Conservation (phyloP, 805 yeast species). For the Kuraishia molischiana region DNA sequence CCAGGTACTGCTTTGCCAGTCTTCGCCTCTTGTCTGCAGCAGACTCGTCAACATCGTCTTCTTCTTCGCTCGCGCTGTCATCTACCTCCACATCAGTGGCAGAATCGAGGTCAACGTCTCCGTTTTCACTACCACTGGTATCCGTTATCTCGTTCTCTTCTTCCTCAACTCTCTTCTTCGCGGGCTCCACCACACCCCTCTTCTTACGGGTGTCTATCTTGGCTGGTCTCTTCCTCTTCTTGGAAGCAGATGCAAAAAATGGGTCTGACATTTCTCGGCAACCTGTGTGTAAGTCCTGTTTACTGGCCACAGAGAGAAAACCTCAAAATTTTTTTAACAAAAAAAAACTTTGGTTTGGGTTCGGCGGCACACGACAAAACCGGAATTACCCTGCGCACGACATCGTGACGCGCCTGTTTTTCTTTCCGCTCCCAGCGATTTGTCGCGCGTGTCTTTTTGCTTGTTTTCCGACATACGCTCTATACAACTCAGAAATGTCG, state of each 20-base stretch:
- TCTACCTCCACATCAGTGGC: conserved; percentile 16
- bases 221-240: conserved; percentile 32
- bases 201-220: conserved; percentile 13
- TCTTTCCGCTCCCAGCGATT: too few relatives aligned
- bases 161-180: conserved; percentile 5
- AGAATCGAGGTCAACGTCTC: conserved; percentile 30
- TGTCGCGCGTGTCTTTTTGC: too few relatives aligned
- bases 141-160: conserved; percentile 48
- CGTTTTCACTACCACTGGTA: conserved; percentile 32
- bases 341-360: too few relatives aligned
- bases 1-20: conserved; percentile 86
- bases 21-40: conserved; percentile 93
- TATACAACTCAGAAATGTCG: too few relatives aligned
- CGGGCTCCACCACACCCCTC: conserved; percentile 11
- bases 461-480: too few relatives aligned
- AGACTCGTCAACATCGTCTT: conserved; percentile 56
- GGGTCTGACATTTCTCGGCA: conserved; percentile 49
- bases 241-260: conserved; percentile 51
- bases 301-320: too few relatives aligned
- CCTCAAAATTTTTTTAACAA: too few relatives aligned
- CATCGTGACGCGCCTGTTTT: too few relatives aligned
- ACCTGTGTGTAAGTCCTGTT: too few relatives aligned
- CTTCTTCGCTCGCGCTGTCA: conserved; percentile 41
- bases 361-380: too few relatives aligned
- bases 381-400: too few relatives aligned